Percentiles rank a stretch among this genome's conserved stretches.
Evolutionary conservation across 352 stramenopile species (phyloP).

Genomic region (Vaucheria bursata): DNA sequence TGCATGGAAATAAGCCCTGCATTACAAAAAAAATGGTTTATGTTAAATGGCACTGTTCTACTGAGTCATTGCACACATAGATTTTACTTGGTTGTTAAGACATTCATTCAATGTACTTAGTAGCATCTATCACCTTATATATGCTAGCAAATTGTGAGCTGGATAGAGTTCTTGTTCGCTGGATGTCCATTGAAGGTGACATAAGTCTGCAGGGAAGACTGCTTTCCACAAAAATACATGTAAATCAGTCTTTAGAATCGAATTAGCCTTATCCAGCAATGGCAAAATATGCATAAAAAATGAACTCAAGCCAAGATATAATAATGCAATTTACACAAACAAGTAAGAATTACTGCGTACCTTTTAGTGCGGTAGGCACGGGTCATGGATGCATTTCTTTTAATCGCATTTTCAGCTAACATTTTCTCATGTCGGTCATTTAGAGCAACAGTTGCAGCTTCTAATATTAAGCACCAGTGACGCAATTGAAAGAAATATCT

Average conservation of each 20-base stretch:
- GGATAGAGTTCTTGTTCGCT: conserved; percentile 9
- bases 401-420: too few species aligned
- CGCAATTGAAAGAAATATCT: conserved; percentile 44
- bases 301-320: too few species aligned
- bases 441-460: conserved; percentile 1
- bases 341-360: too few species aligned
- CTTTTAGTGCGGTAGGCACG: too few species aligned
- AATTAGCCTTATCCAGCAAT: too few species aligned
- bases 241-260: too few species aligned
- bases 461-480: conserved; percentile 41
- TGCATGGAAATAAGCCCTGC: conserved; percentile 18
- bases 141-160: conserved; percentile 14
- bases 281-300: too few species aligned
- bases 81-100: neutral
- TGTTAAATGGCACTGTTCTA: neutral
- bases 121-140: neutral
- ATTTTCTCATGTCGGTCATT: too few species aligned
- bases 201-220: neutral
- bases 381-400: too few species aligned
- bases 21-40: neutral
- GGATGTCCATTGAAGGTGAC: neutral
- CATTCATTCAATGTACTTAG: neutral
- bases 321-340: too few species aligned
- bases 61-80: neutral
- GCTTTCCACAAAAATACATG: too few species aligned